Base-by-base conservation (phyloP, 768 basidiomycete species). In the Dioszegia hungarica region DNA sequence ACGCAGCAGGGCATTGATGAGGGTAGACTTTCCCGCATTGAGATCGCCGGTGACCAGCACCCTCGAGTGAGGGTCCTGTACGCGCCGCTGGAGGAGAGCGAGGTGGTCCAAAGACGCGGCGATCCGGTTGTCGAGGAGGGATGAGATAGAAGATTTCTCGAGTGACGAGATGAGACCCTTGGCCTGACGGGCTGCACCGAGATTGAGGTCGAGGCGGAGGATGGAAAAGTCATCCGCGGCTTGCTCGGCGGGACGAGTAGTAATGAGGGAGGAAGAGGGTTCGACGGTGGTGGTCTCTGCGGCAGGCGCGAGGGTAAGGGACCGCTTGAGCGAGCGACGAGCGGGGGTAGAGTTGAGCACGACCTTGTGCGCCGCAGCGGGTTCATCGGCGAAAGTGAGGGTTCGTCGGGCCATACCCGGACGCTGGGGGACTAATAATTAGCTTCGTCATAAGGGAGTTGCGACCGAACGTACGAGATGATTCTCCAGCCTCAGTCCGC, bases 11-110 rank as follows among this genome's bases (percentile, higher is more conserved):
- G 94, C 90, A 71, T 99, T 99, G 73, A 99, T 90, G 73, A 99
- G 89, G 0, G 95, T 98, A 19, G 92, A 95, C 78, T 99, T 99
- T 68, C 95, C 95, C 33, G 95, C 88, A 75, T 99, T 99, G 57
- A 99, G 82, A 74, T 99, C 95, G 59, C 95, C 95, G 22, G 95
- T 98, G 57, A 99, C 91, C 62, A 99, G 85, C 47, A 99, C 91
- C 75, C 95, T 90, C 68, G 91, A 94, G 0, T 90, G 88, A 5
- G 86, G 90, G 75, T 97, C 93, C 73, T 88, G 81, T 14, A 98
- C 85, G 37, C 95, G 89, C 47, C 83, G 81, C 31, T 86, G 86
- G 60, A 99, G 86, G 64, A 87, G 87, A 58, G 87, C 82, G 58
- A 98, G 83, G 73, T 97, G 92, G 22, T 81, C 80, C 54, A 89